Conservation (phyloP, 2,329 filamentous ascomycete genomes). For the Claviceps purpurea region DNA sequence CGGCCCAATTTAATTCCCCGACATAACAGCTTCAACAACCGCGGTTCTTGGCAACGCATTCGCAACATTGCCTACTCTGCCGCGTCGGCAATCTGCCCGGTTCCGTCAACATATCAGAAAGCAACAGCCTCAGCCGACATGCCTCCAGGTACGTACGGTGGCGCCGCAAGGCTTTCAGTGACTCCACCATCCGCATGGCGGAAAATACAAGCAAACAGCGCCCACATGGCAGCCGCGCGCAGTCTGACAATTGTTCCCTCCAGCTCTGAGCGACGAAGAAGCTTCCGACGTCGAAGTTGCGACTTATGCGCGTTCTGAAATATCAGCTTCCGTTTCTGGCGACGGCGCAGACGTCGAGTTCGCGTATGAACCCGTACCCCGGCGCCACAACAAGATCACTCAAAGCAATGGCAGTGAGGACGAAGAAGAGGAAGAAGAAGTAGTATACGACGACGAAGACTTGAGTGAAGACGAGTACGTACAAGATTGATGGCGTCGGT, state of each 20-base stretch:
- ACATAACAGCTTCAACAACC: background rate
- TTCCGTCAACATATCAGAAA: background rate
- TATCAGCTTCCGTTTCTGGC: slow-evolving; percentile 11
- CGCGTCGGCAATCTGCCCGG: background rate
- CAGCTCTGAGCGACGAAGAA: slow-evolving; percentile 25
- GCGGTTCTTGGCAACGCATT: background rate
- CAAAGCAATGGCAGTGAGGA: slow-evolving; percentile 17
- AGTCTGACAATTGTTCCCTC: slow-evolving; percentile 9
- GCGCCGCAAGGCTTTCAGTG: background rate
- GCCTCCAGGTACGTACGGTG: slow-evolving; percentile 4
- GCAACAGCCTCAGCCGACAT: background rate
- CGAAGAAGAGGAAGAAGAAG: slow-evolving; percentile 11
- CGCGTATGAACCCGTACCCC: slow-evolving; percentile 3
- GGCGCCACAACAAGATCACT: slow-evolving; percentile 9
- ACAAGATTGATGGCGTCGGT: background rate
- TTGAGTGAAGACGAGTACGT: slow-evolving; percentile 31
- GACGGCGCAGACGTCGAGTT: slow-evolving; percentile 1
- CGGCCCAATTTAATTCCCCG: background rate
- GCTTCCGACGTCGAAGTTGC: slow-evolving; percentile 18
- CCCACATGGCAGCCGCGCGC: background rate
- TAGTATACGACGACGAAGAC: slow-evolving; percentile 19
- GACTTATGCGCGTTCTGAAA: slow-evolving; percentile 11
- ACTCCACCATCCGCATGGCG: background rate
- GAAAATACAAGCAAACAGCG: background rate
- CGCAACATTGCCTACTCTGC: background rate